Conservation (phyloP, 768 basidiomycete genomes). For the Rhodotorula babjevae region DNA sequence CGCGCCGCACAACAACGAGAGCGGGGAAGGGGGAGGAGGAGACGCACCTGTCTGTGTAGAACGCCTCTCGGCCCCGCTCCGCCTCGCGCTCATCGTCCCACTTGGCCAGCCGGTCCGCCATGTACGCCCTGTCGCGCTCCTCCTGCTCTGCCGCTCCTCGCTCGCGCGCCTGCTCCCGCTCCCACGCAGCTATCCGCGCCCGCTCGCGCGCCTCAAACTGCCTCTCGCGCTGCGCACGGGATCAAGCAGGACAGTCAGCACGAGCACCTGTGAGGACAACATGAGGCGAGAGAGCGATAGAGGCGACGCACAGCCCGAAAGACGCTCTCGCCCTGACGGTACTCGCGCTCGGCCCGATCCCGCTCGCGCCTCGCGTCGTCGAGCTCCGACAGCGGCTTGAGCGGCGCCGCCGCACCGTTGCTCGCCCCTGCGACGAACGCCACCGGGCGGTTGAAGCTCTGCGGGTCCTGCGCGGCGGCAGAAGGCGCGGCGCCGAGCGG, state of each 20-base stretch:
- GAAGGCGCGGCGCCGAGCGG: conserved; percentile 10
- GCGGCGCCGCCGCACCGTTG: neutral
- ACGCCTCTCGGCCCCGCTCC: conserved; percentile 85
- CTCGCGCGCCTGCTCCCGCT: conserved; percentile 49
- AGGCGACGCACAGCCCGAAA: conserved; percentile 70
- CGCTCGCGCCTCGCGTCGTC: conserved; percentile 74
- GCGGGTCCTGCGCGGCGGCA: conserved; percentile 53
- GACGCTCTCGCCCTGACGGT: conserved; percentile 74
- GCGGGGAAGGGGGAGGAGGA: neutral
- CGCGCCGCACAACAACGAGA: neutral
- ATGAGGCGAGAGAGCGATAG: neutral
- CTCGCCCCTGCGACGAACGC: conserved; percentile 60
- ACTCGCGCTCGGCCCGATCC: conserved; percentile 73
- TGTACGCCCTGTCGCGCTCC: conserved; percentile 60
- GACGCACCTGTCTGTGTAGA: conserved; percentile 80
- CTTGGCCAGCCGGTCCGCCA: conserved; percentile 67
- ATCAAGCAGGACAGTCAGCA: too few relatives aligned
- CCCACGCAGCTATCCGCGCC: conserved; percentile 58
- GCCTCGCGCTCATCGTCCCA: conserved; percentile 83
- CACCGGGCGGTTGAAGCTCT: conserved; percentile 72
- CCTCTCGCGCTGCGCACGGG: conserved; percentile 66
- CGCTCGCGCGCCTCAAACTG: conserved; percentile 89
- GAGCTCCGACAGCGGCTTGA: conserved; percentile 41
- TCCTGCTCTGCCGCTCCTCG: conserved; percentile 68
- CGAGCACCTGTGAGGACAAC: too few relatives aligned